Percentiles rank a stretch among this genome's conserved stretches.
These are phyloP conservation scores for Fusarium compactum DNA, from an alignment of 2,329 filamentous ascomycete genomes.

Conservation along the genomic window DNA sequence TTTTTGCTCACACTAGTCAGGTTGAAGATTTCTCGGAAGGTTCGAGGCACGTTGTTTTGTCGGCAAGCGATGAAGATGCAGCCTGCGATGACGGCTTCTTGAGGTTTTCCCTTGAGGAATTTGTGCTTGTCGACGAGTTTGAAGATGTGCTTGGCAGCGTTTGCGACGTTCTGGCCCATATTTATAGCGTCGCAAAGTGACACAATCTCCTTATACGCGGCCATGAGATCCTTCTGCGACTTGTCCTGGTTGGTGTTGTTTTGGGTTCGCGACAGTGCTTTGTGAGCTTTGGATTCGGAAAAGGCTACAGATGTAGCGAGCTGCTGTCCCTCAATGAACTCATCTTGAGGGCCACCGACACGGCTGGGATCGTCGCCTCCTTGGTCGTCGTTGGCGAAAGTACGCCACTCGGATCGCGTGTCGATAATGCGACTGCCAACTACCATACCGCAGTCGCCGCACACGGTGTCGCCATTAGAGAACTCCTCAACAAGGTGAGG, in stretches of 20 bases:
- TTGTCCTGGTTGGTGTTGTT: slow-evolving; percentile 89
- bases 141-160: slow-evolving; percentile 94
- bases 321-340: slow-evolving; percentile 89
- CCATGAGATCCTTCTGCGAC: slow-evolving; percentile 81
- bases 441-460: slow-evolving; percentile 90
- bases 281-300: slow-evolving; percentile 77
- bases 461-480: slow-evolving; percentile 92
- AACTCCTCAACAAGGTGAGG: slow-evolving; percentile 95
- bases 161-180: slow-evolving; percentile 83
- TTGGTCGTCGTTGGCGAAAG: slow-evolving; percentile 98
- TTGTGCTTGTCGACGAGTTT: slow-evolving; percentile 94
- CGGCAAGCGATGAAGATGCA: slow-evolving; percentile 98
- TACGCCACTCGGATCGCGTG: slow-evolving; percentile 97
- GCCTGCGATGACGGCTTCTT: slow-evolving; percentile 92
- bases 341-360: slow-evolving; percentile 94
- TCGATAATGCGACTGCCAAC: slow-evolving; percentile 93
- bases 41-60: slow-evolving; percentile 86
- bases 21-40: slow-evolving; percentile 93
- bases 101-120: slow-evolving; percentile 93
- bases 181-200: slow-evolving; percentile 87
- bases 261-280: slow-evolving; percentile 85
- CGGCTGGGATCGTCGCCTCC: slow-evolving; percentile 96
- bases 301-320: slow-evolving; percentile 90
- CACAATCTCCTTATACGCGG: slow-evolving; percentile 91
- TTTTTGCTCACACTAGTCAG: slow-evolving; percentile 96